phyloP scores from a whole-genome alignment of 768 basidiomycete genomes.

The Macrolepiota fuliginosa region DNA sequence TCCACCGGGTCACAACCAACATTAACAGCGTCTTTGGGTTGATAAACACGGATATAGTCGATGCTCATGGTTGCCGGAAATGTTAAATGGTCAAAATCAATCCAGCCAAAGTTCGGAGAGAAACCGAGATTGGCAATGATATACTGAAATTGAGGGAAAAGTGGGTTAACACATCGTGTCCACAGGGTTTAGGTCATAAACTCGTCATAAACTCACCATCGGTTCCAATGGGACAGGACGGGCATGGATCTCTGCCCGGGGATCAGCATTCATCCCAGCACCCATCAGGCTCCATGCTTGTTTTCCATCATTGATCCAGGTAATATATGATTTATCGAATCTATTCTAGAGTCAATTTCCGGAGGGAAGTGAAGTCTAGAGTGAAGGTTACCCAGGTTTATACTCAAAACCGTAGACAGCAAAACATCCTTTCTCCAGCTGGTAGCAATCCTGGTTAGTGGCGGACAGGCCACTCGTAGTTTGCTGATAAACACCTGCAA shows the following conservation, averaged over 20 bases:
- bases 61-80: constrained; percentile 65
- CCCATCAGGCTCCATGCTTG: constrained; percentile 66
- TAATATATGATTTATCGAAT: constrained; percentile 52
- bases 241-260: constrained; percentile 46
- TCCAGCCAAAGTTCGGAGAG: constrained; percentile 62
- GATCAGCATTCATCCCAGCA: constrained; percentile 52
- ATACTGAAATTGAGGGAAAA: too few relatives aligned
- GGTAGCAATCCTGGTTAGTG: constrained; percentile 70
- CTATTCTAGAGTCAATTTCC: constrained; percentile 12
- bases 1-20: constrained; percentile 69
- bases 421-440: constrained; percentile 32
- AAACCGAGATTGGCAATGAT: constrained; percentile 73
- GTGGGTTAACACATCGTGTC: neutral
- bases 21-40: constrained; percentile 44
- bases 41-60: constrained; percentile 83
- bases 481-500: constrained; percentile 55
- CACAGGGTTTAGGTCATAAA: constrained; percentile 27
- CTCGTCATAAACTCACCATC: constrained; percentile 59
- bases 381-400: constrained; percentile 36
- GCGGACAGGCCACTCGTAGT: constrained; percentile 66
- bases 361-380: neutral
- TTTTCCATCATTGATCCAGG: constrained; percentile 68
- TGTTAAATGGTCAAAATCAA: constrained; percentile 54
- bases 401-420: constrained; percentile 50
- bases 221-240: constrained; percentile 71